phyloP scores from a whole-genome alignment of 164 flowering plant species.

The Vitis rupestris region DNA sequence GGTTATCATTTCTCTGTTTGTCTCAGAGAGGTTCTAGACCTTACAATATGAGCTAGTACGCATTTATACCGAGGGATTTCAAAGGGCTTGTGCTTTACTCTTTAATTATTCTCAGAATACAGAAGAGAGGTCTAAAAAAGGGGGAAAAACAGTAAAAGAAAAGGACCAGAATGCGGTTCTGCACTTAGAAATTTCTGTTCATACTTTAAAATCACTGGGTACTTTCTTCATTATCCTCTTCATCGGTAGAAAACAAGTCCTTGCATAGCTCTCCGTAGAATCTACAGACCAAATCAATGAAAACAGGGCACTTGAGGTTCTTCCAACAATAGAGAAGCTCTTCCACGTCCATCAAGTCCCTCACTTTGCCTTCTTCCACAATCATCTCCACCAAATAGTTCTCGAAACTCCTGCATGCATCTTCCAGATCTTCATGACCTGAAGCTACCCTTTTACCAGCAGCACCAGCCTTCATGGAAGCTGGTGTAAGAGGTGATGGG shows the following conservation, averaged over 20 bases:
- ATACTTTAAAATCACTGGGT: neutral
- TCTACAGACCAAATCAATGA: constrained; percentile 64
- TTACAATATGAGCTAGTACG: too few relatives aligned
- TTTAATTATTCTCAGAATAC: too few relatives aligned
- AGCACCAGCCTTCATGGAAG: constrained; percentile 22
- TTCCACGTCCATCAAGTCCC: constrained; percentile 74
- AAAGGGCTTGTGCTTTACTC: too few relatives aligned
- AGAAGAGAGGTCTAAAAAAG: too few relatives aligned
- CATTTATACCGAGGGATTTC: too few relatives aligned
- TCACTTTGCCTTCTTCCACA: constrained; percentile 69
- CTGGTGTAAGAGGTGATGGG: constrained; percentile 65
- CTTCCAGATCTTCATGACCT: constrained; percentile 39
- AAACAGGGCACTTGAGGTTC: constrained; percentile 70
- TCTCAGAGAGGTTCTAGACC: too few relatives aligned
- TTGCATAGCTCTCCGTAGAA: constrained; percentile 92
- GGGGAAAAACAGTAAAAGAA: neutral
- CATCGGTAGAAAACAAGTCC: constrained; percentile 64
- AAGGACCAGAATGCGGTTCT: neutral
- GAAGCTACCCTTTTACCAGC: constrained; percentile 3
- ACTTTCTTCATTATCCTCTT: constrained; percentile 5
- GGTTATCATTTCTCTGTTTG: too few relatives aligned
- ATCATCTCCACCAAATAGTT: constrained; percentile 82
- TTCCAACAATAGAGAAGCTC: constrained; percentile 87
- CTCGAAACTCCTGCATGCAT: constrained; percentile 89
- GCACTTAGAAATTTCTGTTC: neutral